Evolutionary conservation across 192 early-diverging fungal species (phyloP).

Genomic region (Chytriomyces sp.): DNA sequence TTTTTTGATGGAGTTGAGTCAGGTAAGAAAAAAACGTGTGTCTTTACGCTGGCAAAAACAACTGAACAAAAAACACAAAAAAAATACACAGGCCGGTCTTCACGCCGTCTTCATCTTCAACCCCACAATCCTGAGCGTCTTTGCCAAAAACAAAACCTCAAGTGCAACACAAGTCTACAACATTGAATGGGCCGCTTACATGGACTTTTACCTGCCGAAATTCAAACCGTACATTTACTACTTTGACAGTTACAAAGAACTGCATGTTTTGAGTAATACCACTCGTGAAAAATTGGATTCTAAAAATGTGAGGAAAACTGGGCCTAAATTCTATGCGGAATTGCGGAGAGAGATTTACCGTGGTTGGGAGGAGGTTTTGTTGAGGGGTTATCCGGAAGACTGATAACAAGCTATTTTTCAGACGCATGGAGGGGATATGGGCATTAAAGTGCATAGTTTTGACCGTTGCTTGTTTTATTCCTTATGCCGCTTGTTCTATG

Average conservation of each 20-base stretch:
- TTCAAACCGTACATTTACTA: neutral
- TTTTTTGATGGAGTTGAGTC: slow-evolving; percentile 13
- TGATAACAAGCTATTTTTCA: neutral
- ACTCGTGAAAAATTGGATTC: neutral
- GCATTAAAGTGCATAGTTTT: neutral
- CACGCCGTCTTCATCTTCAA: neutral
- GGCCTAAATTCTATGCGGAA: neutral
- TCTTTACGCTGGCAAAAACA: too few species aligned
- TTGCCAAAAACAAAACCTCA: neutral
- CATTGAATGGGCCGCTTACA: neutral
- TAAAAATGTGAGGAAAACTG: neutral
- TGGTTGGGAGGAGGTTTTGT: neutral
- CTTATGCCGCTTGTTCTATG: neutral
- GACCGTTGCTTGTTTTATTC: neutral
- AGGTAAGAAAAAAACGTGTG: too few species aligned
- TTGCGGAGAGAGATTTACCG: neutral
- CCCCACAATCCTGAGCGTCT: neutral
- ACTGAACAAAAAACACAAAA: neutral
- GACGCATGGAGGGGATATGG: neutral
- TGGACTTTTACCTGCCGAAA: neutral
- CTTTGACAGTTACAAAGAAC: neutral
- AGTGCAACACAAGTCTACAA: neutral
- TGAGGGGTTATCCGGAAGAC: neutral
- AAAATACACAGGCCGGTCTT: neutral
- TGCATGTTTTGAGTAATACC: neutral